These are phyloP conservation scores for Candida silvatica DNA, from an alignment of 805 yeast genomes.

Conservation along the genomic window DNA sequence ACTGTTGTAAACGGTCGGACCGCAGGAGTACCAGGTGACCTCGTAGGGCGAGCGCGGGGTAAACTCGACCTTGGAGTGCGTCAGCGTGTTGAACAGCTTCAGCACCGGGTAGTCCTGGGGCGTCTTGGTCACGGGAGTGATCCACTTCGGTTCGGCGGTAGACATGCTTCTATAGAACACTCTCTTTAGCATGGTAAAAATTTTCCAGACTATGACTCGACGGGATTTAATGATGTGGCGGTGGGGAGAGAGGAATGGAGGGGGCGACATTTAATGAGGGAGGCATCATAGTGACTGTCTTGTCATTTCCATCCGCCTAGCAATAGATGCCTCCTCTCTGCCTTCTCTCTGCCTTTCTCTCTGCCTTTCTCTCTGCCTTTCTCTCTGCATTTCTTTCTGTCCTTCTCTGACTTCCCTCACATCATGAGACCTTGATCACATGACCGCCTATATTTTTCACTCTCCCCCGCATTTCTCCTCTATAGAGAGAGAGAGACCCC, in stretches of 20 bases:
- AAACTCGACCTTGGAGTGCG: conserved; percentile 72
- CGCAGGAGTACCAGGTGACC: conserved; percentile 95
- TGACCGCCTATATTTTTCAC: too few relatives aligned
- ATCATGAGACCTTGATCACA: too few relatives aligned
- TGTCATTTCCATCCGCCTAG: too few relatives aligned
- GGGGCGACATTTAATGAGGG: background rate
- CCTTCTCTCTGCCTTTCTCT: background rate
- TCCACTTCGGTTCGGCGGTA: conserved; percentile 21
- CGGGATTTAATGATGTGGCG: too few relatives aligned
- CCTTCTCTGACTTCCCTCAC: background rate
- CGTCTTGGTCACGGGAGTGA: conserved; percentile 16
- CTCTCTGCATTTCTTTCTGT: background rate
- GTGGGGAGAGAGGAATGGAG: too few relatives aligned
- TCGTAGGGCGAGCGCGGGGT: conserved; percentile 55
- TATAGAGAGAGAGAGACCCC: too few relatives aligned
- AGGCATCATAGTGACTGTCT: too few relatives aligned
- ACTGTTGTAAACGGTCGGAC: conserved; percentile 95
- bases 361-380: background rate
- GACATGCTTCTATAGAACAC: background rate
- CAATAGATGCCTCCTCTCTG: too few relatives aligned
- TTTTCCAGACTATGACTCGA: too few relatives aligned
- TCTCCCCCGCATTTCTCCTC: too few relatives aligned
- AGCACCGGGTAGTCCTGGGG: conserved; percentile 30
- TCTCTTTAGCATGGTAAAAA: background rate
- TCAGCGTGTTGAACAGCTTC: conserved; percentile 73